These are phyloP conservation scores for Sclerotinia trifoliorum DNA, from an alignment of 2,329 filamentous ascomycete species.

Conservation along the genomic window DNA sequence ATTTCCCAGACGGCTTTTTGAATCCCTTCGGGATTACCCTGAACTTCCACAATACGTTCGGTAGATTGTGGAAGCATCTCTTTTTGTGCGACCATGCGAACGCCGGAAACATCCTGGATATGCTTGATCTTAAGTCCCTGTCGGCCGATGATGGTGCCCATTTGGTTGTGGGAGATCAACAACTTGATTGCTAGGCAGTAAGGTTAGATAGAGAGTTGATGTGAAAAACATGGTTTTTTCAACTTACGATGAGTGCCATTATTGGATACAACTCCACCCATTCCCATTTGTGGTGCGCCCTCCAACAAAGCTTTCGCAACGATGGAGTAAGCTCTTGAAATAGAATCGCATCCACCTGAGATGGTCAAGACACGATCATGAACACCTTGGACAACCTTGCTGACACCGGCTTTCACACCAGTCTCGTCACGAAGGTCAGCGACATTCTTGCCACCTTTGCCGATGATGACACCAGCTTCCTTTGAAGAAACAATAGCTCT, in stretches of 20 bases:
- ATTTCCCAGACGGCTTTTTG: constrained; percentile 98
- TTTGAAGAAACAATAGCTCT: constrained; percentile 98
- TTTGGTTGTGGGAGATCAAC: constrained; percentile 98
- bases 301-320: constrained; percentile 90
- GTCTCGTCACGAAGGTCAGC: constrained; percentile 96
- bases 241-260: constrained; percentile 92
- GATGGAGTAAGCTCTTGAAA: constrained; percentile 88
- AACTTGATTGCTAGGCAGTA: constrained; percentile 77
- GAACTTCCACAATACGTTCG: constrained; percentile 94
- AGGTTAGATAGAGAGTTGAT: constrained; percentile 14
- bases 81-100: constrained; percentile 99
- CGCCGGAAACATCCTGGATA: constrained; percentile 93
- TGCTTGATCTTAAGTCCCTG: constrained; percentile 99
- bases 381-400: constrained; percentile 96
- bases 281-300: constrained; percentile 90
- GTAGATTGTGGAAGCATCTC: constrained; percentile 99
- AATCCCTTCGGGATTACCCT: constrained; percentile 91
- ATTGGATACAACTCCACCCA: constrained; percentile 84
- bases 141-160: constrained; percentile 98
- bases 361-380: constrained; percentile 97
- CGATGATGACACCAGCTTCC: constrained; percentile 98
- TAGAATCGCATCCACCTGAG: constrained; percentile 82
- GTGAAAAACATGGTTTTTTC: not conserved
- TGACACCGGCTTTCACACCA: constrained; percentile 95
- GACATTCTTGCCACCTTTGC: constrained; percentile 97